Percentiles rank a stretch among this genome's conserved stretches.
These are phyloP conservation scores for Nyctanthes arbortristis DNA, from an alignment of 257 asterid species.

Conservation along the genomic window DNA sequence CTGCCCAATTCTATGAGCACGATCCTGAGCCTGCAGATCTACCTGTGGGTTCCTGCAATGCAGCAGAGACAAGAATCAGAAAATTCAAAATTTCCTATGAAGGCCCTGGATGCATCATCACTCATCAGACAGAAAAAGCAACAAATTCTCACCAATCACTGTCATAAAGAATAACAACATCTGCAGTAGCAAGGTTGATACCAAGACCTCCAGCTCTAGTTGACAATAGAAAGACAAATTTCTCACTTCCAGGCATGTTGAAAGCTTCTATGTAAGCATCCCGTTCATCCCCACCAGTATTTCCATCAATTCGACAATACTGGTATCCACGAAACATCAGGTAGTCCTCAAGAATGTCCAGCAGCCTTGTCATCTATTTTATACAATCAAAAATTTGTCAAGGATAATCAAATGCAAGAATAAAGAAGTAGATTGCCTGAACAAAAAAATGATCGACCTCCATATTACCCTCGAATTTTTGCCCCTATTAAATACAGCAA, in stretches of 20 bases:
- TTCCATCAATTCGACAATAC: constrained; percentile 97
- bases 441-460: background rate
- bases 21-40: constrained; percentile 98
- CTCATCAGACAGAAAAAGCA: constrained; percentile 21
- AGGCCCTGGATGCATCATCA: constrained; percentile 12
- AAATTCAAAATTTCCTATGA: constrained; percentile 20
- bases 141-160: constrained; percentile 82
- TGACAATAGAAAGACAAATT: constrained; percentile 86
- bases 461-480: background rate
- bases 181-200: constrained; percentile 99
- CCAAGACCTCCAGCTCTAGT: constrained; percentile 99
- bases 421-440: background rate
- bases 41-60: constrained; percentile 95
- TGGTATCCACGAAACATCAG: constrained; percentile 80
- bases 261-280: constrained; percentile 94
- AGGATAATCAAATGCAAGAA: constrained; percentile 5
- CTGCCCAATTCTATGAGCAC: constrained; percentile 99
- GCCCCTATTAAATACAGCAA: background rate
- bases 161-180: constrained; percentile 94
- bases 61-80: constrained; percentile 15
- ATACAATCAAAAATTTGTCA: constrained; percentile 23
- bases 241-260: constrained; percentile 96
- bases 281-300: constrained; percentile 99
- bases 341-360: constrained; percentile 98
- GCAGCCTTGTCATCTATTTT: constrained; percentile 90